Conservation (phyloP, 805 yeast species). For the Candida lessepsii region DNA sequence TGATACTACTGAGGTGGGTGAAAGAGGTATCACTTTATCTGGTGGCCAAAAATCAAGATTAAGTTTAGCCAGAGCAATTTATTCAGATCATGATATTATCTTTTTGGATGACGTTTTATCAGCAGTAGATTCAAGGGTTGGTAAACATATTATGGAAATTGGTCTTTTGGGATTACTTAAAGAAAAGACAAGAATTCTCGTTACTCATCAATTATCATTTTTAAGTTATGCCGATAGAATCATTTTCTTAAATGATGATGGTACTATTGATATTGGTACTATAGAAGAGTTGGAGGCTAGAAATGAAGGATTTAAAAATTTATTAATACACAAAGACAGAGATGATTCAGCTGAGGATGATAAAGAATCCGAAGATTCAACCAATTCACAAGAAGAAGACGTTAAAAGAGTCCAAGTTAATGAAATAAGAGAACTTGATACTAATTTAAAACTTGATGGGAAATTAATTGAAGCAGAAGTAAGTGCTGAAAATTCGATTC, state of each 20-base stretch:
- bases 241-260: conserved; percentile 29
- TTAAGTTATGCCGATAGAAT: conserved; percentile 28
- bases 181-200: conserved; percentile 29
- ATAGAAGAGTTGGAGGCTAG: conserved; percentile 21
- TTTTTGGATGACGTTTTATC: conserved; percentile 31
- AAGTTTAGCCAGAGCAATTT: conserved; percentile 33
- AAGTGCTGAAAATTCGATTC: conserved; percentile 55
- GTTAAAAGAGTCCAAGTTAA: conserved; percentile 1
- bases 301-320: conserved; percentile 24
- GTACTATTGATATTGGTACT: conserved; percentile 28
- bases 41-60: conserved; percentile 36
- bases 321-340: conserved; percentile 20
- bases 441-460: conserved; percentile 26
- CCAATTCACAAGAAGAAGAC: neutral
- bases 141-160: conserved; percentile 29
- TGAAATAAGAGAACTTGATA: conserved; percentile 18
- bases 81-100: conserved; percentile 26
- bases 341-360: conserved; percentile 17
- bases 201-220: conserved; percentile 32
- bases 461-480: conserved; percentile 47
- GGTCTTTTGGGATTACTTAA: conserved; percentile 26
- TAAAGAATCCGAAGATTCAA: neutral
- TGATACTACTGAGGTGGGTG: conserved; percentile 33
- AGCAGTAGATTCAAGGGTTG: conserved; percentile 36
- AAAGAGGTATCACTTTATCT: conserved; percentile 33